Base-by-base conservation (phyloP, 2,329 filamentous ascomycete genomes). In the Alternaria sp. region DNA sequence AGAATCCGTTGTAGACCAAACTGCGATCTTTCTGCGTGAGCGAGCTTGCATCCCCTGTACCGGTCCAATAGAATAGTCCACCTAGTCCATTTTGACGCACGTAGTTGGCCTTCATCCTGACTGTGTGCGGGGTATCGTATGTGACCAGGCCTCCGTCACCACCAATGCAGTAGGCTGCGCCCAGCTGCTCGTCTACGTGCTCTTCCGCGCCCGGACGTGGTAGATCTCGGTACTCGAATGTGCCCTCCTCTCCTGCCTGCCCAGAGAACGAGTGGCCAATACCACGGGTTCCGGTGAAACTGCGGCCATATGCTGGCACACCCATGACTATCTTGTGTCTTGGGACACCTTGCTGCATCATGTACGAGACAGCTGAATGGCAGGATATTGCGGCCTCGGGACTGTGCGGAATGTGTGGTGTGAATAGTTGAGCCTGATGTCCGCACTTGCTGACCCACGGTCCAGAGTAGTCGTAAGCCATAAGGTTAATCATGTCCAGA, bases 1-100 rank as follows among this genome's bases (percentile, higher is more conserved):
- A 81, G 71, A 86, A 89, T 5, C 89, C 89, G 30, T 87, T 86
- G 57, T 84, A 84, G 23, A 91, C 86, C 64, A 92, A 73, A 73
- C 89, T 91, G 68, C 85, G 81, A 44, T 79, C 74, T 58, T 79
- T 78, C n/a, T 78, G 69, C 6, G 70, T 86, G 49, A 77, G 71
- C 14, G 73, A 75, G 44, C 80, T 77, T 8, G 87, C 86, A 81
- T 96, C 92, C 4, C 87, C 88, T 14, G 90, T 90, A n/a, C 89
- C 91, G 57, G 90, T 89, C 90, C 91, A 94, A 79, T 94, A 96
- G 78, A 94, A 95, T 9, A 96, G 80, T 0, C 92, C 92, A 26
- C 89, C 92, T 18, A 96, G 82, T 26, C 87, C 86, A 71, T 90
- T 89, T 71, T 91, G 87, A 72, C 88, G 90, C 78, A 89, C 92